Evolutionary conservation across 169 alveolate species (phyloP).

Genomic region (Babesia sp.): DNA sequence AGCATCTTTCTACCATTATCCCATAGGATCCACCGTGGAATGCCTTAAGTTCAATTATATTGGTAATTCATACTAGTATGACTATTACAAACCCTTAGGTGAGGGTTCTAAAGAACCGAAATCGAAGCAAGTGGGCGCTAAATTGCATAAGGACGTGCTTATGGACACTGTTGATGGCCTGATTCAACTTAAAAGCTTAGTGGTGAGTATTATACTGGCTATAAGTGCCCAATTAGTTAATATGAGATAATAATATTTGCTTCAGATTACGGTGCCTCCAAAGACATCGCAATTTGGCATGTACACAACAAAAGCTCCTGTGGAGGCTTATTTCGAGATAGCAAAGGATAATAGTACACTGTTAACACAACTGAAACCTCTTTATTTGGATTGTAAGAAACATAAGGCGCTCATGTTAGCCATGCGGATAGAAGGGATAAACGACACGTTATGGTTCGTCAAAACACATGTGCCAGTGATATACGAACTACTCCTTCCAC

Average conservation of each 20-base stretch:
- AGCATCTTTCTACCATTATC: slow-evolving; percentile 64
- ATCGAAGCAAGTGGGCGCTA: neutral
- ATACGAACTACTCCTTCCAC: slow-evolving; percentile 67
- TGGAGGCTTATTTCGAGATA: slow-evolving; percentile 2
- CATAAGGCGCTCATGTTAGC: slow-evolving; percentile 60
- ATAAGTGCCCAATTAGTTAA: neutral
- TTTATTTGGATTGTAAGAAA: slow-evolving; percentile 70
- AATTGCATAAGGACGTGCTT: neutral
- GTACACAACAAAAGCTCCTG: slow-evolving; percentile 1
- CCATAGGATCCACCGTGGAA: slow-evolving; percentile 59
- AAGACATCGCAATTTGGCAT: neutral
- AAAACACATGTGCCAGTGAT: slow-evolving; percentile 32
- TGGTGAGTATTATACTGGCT: neutral
- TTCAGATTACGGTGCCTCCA: slow-evolving; percentile 15
- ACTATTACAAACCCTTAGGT: neutral
- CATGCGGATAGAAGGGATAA: slow-evolving; percentile 47
- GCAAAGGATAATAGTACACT: neutral
- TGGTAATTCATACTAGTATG: neutral
- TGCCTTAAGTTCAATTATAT: slow-evolving; percentile 11
- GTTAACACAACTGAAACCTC: slow-evolving; percentile 44
- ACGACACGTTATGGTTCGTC: slow-evolving; percentile 41
- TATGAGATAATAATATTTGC: neutral
- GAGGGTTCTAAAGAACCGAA: too few species aligned
- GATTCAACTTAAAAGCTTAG: slow-evolving; percentile 7
- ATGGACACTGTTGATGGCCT: slow-evolving; percentile 19